A percentile compares a stretch with the other conserved stretches of the same genome.
Conservation (phyloP, 768 basidiomycete species). For the Krasilnikovozyma curviuscula region DNA sequence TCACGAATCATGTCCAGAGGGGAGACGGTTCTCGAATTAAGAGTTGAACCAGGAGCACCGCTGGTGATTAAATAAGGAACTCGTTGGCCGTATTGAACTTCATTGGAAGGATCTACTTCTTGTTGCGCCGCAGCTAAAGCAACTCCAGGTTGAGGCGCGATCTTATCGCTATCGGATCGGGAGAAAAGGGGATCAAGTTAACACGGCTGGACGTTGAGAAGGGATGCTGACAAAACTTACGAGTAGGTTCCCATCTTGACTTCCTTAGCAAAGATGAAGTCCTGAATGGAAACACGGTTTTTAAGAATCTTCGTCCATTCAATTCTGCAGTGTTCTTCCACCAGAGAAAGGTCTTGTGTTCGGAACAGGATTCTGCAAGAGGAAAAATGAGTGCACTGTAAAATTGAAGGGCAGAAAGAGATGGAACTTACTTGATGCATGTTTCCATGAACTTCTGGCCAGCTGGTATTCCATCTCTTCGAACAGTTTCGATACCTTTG, state of each 20-base stretch:
- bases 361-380: slow-evolving; percentile 61
- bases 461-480: slow-evolving; percentile 76
- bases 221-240: slow-evolving; percentile 31
- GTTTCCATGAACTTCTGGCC: slow-evolving; percentile 84
- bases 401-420: background rate
- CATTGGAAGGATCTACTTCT: slow-evolving; percentile 54
- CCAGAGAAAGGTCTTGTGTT: slow-evolving; percentile 64
- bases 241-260: slow-evolving; percentile 85
- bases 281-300: slow-evolving; percentile 62
- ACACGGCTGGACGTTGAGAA: background rate
- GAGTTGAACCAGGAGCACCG: slow-evolving; percentile 40
- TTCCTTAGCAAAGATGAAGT: slow-evolving; percentile 88
- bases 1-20: background rate
- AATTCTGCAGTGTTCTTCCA: slow-evolving; percentile 68
- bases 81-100: slow-evolving; percentile 81
- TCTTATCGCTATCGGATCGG: slow-evolving; percentile 42
- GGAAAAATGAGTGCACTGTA: background rate
- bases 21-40: background rate
- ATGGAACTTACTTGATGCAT: slow-evolving; percentile 50
- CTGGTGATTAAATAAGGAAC: slow-evolving; percentile 72
- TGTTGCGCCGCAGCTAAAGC: slow-evolving; percentile 61
- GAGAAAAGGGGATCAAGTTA: background rate
- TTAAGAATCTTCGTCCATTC: slow-evolving; percentile 73
- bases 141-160: slow-evolving; percentile 76
- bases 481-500: slow-evolving; percentile 92